Conservation (phyloP, 257 asterid species). For the Verbascum thapsus region DNA sequence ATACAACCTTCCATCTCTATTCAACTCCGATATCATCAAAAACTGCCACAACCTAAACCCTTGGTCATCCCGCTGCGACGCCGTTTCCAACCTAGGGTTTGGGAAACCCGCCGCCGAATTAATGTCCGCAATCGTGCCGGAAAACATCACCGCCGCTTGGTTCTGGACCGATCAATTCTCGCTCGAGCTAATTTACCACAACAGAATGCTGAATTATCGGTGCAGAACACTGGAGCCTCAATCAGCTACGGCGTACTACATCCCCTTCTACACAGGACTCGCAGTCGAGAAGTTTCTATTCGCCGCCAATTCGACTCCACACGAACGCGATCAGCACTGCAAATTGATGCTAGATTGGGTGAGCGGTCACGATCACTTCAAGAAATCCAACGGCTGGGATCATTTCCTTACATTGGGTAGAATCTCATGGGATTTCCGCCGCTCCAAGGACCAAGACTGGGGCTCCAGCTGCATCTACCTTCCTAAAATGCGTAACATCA, state of each 20-base stretch:
- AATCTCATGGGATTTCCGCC: constrained; percentile 85
- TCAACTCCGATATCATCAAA: constrained; percentile 49
- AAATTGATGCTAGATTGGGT: constrained; percentile 59
- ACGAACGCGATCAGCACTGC: constrained; percentile 70
- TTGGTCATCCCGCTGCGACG: constrained; percentile 66
- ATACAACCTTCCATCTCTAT: constrained; percentile 51
- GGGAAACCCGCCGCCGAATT: constrained; percentile 47
- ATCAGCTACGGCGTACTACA: constrained; percentile 65
- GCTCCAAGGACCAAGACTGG: constrained; percentile 54
- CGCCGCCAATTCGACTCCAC: constrained; percentile 36
- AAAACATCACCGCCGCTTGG: constrained; percentile 49
- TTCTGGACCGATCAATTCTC: constrained; percentile 80
- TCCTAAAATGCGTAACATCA: constrained; percentile 65
- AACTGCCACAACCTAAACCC: constrained; percentile 62
- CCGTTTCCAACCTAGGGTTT: constrained; percentile 65
- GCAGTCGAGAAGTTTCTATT: constrained; percentile 62
- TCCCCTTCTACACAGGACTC: constrained; percentile 76
- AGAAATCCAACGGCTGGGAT: constrained; percentile 61
- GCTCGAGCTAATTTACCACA: constrained; percentile 58
- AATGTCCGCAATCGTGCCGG: constrained; percentile 43
- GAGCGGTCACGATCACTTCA: constrained; percentile 44
- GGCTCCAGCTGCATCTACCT: constrained; percentile 69
- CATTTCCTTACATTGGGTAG: constrained; percentile 74
- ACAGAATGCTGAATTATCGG: constrained; percentile 52
- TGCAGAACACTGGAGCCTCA: constrained; percentile 60